These are phyloP conservation scores for Xanthoparmelia taractica DNA, from an alignment of 495 filamentous ascomycete genomes.

Conservation along the genomic window DNA sequence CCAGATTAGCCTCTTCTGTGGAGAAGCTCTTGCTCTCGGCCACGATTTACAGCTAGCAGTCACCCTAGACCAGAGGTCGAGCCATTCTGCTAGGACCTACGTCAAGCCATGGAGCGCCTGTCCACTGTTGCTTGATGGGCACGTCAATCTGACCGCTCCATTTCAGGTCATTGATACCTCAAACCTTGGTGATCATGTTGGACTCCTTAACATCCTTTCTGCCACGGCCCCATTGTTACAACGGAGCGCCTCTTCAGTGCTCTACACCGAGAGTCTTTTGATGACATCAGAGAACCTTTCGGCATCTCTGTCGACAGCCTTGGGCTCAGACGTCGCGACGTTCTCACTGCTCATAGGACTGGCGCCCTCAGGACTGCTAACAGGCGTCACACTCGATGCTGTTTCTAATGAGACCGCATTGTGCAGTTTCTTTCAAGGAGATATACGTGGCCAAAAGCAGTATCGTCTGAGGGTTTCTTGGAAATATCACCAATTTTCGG, in stretches of 20 bases:
- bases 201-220: slow-evolving; percentile 42
- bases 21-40: slow-evolving; percentile 41
- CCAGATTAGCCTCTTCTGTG: slow-evolving; percentile 37
- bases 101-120: slow-evolving; percentile 15
- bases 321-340: slow-evolving; percentile 39
- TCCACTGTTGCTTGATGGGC: slow-evolving; percentile 33
- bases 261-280: slow-evolving; percentile 41
- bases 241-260: slow-evolving; percentile 31
- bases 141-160: slow-evolving; percentile 31
- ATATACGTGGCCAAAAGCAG: not conserved
- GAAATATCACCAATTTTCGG: slow-evolving; percentile 27
- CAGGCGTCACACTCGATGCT: slow-evolving; percentile 29
- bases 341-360: slow-evolving; percentile 43
- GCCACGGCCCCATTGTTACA: slow-evolving; percentile 41
- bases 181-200: slow-evolving; percentile 44
- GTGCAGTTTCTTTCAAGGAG: not conserved
- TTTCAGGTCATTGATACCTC: slow-evolving; percentile 57
- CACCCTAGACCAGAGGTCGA: slow-evolving; percentile 11
- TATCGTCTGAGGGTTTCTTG: slow-evolving; percentile 23
- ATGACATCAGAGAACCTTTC: slow-evolving; percentile 16
- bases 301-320: slow-evolving; percentile 28
- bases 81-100: slow-evolving; percentile 18
- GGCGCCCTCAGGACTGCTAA: slow-evolving; percentile 43
- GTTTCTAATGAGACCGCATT: slow-evolving; percentile 11
- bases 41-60: slow-evolving; percentile 33